Evolutionary conservation across 257 asterid species (phyloP).

Genomic region (Handroanthus guayacan): DNA sequence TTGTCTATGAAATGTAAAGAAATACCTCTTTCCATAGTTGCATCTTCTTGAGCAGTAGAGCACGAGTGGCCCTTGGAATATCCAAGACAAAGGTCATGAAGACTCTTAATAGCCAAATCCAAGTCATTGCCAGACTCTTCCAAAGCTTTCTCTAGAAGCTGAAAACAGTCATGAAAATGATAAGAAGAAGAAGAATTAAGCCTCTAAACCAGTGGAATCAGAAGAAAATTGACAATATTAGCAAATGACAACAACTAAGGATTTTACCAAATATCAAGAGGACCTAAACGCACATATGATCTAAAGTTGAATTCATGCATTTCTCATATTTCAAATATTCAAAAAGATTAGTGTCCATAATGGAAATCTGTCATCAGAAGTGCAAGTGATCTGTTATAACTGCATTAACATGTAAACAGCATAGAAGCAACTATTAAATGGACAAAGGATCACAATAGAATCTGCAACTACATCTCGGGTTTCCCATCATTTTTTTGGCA

Average conservation of each 20-base stretch:
- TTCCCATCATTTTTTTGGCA: background rate
- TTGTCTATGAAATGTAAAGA: slow-evolving; percentile 22
- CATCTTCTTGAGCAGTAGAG: slow-evolving; percentile 48
- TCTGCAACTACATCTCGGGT: background rate
- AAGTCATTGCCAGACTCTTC: slow-evolving; percentile 62
- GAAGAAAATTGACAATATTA: slow-evolving; percentile 1
- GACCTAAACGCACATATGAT: background rate
- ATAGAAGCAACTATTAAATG: background rate
- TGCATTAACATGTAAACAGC: background rate
- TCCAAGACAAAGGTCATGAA: slow-evolving; percentile 55
- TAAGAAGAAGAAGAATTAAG: slow-evolving; percentile 26
- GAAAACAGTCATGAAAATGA: slow-evolving; percentile 28
- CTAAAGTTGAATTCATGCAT: background rate
- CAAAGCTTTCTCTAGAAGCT: slow-evolving; percentile 70
- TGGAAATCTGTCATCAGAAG: background rate
- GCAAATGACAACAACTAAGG: background rate
- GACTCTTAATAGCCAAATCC: slow-evolving; percentile 59
- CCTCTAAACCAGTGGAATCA: background rate
- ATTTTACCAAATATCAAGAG: background rate
- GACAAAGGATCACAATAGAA: background rate
- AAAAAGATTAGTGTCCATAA: background rate
- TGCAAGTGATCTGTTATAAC: background rate
- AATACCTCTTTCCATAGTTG: slow-evolving; percentile 49
- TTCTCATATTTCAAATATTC: slow-evolving; percentile 14
- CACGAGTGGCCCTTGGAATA: slow-evolving; percentile 43